These are phyloP conservation scores for Skeletonema menzelii DNA, from an alignment of 108 stramenopile species.

Conservation along the genomic window DNA sequence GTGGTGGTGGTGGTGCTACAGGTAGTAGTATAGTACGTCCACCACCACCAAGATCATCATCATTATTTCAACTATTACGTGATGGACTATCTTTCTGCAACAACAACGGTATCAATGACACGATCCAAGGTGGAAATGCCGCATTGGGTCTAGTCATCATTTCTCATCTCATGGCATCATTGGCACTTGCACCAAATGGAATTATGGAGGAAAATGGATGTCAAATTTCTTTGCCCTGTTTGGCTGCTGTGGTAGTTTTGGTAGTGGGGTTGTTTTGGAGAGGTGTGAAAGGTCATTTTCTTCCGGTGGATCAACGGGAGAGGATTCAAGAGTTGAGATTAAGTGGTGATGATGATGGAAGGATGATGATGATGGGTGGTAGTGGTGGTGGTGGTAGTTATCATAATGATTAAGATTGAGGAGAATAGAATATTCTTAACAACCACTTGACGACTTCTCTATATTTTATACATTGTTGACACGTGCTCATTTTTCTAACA, in stretches of 20 bases:
- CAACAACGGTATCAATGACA: conserved; percentile 18
- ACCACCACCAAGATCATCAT: too few relatives aligned
- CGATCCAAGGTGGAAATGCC: conserved; percentile 30
- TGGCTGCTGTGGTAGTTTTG: conserved; percentile 34
- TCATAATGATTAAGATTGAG: conserved; percentile 13
- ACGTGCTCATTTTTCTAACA: too few relatives aligned
- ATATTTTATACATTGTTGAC: too few relatives aligned
- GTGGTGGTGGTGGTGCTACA: not conserved
- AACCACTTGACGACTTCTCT: not conserved
- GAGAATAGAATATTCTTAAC: not conserved
- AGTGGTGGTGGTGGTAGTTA: conserved; percentile 6
- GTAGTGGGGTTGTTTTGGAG: conserved; percentile 11
- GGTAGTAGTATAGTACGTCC: too few relatives aligned
- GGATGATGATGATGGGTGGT: not conserved
- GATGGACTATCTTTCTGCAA: not conserved
- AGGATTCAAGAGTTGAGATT: conserved; percentile 26
- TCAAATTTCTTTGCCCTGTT: conserved; percentile 35
- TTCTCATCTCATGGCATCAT: conserved; percentile 31
- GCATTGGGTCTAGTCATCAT: conserved; percentile 23
- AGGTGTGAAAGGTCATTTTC: conserved; percentile 26
- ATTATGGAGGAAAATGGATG: conserved; percentile 40
- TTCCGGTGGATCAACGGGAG: conserved; percentile 43
- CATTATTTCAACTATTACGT: not conserved
- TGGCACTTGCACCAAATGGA: conserved; percentile 35
- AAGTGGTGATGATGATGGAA: conserved; percentile 11